phyloP scores from a whole-genome alignment of 2,329 filamentous ascomycete species.

The Eutypa lata region DNA sequence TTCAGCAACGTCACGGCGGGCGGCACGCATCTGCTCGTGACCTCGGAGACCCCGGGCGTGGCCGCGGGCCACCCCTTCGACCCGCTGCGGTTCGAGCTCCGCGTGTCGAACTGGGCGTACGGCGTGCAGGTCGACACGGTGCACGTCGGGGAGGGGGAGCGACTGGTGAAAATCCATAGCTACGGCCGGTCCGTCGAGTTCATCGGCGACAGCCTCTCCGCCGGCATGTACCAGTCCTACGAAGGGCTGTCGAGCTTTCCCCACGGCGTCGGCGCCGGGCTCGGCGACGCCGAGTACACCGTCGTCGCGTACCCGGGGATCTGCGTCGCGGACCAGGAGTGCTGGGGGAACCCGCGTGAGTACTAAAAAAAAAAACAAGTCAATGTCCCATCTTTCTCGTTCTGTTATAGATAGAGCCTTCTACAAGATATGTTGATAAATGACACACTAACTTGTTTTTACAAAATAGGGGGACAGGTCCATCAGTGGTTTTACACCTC shows the following conservation, averaged over 20 bases:
- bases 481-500: constrained; percentile 58
- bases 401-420: too few species aligned
- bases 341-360: constrained; percentile 51
- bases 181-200: constrained; percentile 38
- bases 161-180: constrained; percentile 40
- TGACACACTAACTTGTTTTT: too few species aligned
- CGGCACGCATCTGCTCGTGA: constrained; percentile 54
- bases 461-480: constrained; percentile 45
- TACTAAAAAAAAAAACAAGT: too few species aligned
- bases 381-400: too few species aligned
- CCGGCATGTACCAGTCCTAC: constrained; percentile 56
- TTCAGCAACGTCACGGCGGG: constrained; percentile 58
- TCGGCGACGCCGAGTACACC: constrained; percentile 57
- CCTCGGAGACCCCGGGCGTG: constrained; percentile 40
- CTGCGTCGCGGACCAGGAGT: constrained; percentile 52
- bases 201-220: constrained; percentile 46
- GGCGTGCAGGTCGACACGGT: constrained; percentile 55
- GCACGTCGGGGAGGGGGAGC: constrained; percentile 42
- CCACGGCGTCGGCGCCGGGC: constrained; percentile 52
- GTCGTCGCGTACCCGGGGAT: constrained; percentile 59
- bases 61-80: constrained; percentile 39
- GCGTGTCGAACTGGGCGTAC: constrained; percentile 60
- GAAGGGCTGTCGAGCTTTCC: constrained; percentile 56
- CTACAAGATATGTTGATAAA: too few species aligned
- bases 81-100: constrained; percentile 51